Evolutionary conservation across 2,329 filamentous ascomycete genomes (phyloP).

Genomic region (Exophiala calicioides): DNA sequence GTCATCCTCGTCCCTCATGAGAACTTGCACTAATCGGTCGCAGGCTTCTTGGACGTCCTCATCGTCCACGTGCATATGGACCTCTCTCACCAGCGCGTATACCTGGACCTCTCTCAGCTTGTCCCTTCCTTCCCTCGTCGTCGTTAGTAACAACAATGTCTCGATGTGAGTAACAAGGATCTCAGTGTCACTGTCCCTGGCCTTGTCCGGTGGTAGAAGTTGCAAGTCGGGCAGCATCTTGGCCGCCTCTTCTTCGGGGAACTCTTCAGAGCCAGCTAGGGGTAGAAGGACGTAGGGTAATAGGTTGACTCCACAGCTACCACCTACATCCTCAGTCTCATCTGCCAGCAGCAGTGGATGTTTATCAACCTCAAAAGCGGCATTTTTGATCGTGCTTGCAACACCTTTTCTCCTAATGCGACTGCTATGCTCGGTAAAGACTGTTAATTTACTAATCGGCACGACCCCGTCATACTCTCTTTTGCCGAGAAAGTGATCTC

Average conservation of each 20-base stretch:
- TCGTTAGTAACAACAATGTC: constrained; percentile 79
- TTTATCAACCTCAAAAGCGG: constrained; percentile 75
- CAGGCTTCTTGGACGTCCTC: constrained; percentile 81
- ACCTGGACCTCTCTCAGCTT: constrained; percentile 74
- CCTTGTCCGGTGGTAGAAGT: constrained; percentile 84
- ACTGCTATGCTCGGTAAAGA: constrained; percentile 90
- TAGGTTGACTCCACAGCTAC: constrained; percentile 55
- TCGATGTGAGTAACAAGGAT: constrained; percentile 88
- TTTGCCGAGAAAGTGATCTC: constrained; percentile 70
- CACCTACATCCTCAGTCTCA: constrained; percentile 50
- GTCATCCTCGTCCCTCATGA: constrained; percentile 81
- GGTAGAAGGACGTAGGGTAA: constrained; percentile 87
- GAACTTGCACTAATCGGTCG: constrained; percentile 83
- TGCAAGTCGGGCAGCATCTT: constrained; percentile 89
- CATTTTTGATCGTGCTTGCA: constrained; percentile 94
- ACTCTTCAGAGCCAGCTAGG: constrained; percentile 84
- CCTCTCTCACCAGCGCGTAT: constrained; percentile 86
- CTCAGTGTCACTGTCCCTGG: constrained; percentile 71
- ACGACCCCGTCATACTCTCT: constrained; percentile 79
- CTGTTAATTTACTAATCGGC: constrained; percentile 87
- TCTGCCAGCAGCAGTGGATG: constrained; percentile 72
- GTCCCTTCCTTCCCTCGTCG: constrained; percentile 73
- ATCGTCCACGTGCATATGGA: constrained; percentile 74
- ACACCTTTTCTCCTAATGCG: constrained; percentile 86
- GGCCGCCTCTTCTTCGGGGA: constrained; percentile 79